Evolutionary conservation across 2,329 filamentous ascomycete species (phyloP).

Genomic region (Fusarium bulbicola): DNA sequence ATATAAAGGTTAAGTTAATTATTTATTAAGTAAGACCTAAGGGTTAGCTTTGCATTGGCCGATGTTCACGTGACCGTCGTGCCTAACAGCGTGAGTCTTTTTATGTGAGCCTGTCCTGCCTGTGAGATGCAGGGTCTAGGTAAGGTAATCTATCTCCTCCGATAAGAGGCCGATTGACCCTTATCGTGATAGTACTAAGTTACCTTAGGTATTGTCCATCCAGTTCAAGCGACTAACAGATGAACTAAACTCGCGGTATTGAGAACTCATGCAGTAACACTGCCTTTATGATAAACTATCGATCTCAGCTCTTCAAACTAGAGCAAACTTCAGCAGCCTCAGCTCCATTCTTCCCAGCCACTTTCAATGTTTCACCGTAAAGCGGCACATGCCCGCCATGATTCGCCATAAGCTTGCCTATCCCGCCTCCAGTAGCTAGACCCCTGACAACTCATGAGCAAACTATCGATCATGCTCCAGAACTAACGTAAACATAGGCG

Average conservation of each 20-base stretch:
- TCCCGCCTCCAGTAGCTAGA: conserved; percentile 5
- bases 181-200: background rate
- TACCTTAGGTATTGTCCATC: background rate
- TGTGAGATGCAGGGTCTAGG: conserved; percentile 9
- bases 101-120: background rate
- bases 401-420: conserved; percentile 31
- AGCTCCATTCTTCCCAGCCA: conserved; percentile 19
- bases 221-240: background rate
- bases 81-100: conserved; percentile 27
- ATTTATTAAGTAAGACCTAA: too few species aligned
- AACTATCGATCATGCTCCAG: conserved; percentile 34
- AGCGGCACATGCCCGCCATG: conserved; percentile 25
- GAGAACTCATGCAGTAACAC: background rate
- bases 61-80: too few species aligned
- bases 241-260: background rate
- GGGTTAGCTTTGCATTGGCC: too few species aligned
- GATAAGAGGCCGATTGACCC: background rate
- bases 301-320: background rate
- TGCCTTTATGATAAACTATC: background rate
- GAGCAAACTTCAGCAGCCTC: background rate
- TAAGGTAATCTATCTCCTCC: background rate
- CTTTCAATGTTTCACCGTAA: conserved; percentile 35
- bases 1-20: too few species aligned
- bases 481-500: conserved; percentile 4
- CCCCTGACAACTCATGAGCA: conserved; percentile 20